Conservation (phyloP, 1,284 basidiomycete genomes). For the Cutaneotrichosporon mucoides region DNA sequence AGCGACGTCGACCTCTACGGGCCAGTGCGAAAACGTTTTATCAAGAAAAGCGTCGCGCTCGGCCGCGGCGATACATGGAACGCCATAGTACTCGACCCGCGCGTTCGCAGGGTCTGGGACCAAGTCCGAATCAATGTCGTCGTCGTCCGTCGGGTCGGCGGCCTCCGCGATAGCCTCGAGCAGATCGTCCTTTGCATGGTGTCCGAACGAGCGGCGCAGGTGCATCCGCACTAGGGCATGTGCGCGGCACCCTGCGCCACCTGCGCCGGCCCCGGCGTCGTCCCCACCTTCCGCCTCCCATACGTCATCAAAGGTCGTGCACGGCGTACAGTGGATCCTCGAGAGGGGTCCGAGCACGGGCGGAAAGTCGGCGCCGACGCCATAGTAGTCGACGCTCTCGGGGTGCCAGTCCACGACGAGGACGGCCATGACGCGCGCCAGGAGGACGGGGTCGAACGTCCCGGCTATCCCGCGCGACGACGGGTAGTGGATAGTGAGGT, state of each 20-base stretch:
- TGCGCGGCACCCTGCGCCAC: constrained; percentile 1
- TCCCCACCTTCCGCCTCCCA: too few relatives aligned
- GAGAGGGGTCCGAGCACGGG: constrained; percentile 12
- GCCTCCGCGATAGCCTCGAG: constrained; percentile 17
- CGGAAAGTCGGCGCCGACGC: constrained; percentile 12
- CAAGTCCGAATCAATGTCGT: constrained; percentile 16
- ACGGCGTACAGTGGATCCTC: constrained; percentile 12
- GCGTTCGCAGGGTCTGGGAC: constrained; percentile 6
- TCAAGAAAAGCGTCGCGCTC: constrained; percentile 12
- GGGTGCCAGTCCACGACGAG: constrained; percentile 17
- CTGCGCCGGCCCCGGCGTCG: constrained; percentile 1
- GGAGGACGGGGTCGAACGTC: constrained; percentile 17
- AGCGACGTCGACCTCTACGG: constrained; percentile 11
- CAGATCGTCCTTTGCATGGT: constrained; percentile 11
- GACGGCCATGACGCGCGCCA: constrained; percentile 17
- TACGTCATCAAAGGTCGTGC: not conserved
- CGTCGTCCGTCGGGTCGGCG: constrained; percentile 20
- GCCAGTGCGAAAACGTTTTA: constrained; percentile 14
- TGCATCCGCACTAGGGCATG: constrained; percentile 17
- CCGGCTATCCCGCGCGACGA: not conserved
- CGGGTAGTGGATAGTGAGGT: constrained; percentile 12
- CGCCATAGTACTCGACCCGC: constrained; percentile 12
- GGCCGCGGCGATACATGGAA: constrained; percentile 14
- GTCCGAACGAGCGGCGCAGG: constrained; percentile 11
- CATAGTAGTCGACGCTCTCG: constrained; percentile 9